phyloP scores from a whole-genome alignment of 192 early-diverging fungal genomes.

The Obelidium mucronatum region DNA sequence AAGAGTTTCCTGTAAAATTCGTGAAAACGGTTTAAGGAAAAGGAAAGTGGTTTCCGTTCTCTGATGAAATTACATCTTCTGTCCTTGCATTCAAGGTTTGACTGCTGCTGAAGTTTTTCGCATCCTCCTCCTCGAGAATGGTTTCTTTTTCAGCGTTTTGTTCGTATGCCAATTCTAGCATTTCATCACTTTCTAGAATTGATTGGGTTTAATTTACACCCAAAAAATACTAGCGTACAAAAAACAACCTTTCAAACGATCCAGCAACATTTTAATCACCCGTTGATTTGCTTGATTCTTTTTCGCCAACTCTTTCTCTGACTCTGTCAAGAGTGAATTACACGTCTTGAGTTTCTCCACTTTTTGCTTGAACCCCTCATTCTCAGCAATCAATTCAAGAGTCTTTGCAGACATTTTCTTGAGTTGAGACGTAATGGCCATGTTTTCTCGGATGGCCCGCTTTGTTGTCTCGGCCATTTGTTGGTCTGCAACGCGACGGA shows the following conservation, averaged over 20 bases:
- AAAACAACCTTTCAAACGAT: slow-evolving; percentile 57
- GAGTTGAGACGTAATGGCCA: slow-evolving; percentile 64
- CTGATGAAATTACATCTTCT: background rate
- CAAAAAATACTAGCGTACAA: background rate
- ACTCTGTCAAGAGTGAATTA: slow-evolving; percentile 55
- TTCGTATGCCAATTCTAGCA: slow-evolving; percentile 62
- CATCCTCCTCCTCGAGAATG: background rate
- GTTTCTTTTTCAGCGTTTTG: slow-evolving; percentile 18
- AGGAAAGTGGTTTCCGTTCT: background rate
- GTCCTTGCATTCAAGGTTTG: too few relatives aligned
- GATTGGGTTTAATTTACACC: background rate
- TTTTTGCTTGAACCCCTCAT: slow-evolving; percentile 54
- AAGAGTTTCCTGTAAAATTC: slow-evolving; percentile 20
- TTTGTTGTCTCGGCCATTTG: slow-evolving; percentile 74
- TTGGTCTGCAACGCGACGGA: slow-evolving; percentile 65
- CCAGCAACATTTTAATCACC: slow-evolving; percentile 64
- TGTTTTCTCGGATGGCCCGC: slow-evolving; percentile 69
- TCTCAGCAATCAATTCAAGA: slow-evolving; percentile 59
- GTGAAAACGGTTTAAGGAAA: too few relatives aligned
- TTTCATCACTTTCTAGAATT: slow-evolving; percentile 57
- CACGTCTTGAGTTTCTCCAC: slow-evolving; percentile 51
- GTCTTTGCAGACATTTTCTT: slow-evolving; percentile 65
- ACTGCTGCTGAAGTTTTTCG: slow-evolving; percentile 10
- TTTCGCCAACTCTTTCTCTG: slow-evolving; percentile 60
- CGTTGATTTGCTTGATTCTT: slow-evolving; percentile 64